Evolutionary conservation across 2,329 filamentous ascomycete species (phyloP).

Genomic region (Fusarium udum): DNA sequence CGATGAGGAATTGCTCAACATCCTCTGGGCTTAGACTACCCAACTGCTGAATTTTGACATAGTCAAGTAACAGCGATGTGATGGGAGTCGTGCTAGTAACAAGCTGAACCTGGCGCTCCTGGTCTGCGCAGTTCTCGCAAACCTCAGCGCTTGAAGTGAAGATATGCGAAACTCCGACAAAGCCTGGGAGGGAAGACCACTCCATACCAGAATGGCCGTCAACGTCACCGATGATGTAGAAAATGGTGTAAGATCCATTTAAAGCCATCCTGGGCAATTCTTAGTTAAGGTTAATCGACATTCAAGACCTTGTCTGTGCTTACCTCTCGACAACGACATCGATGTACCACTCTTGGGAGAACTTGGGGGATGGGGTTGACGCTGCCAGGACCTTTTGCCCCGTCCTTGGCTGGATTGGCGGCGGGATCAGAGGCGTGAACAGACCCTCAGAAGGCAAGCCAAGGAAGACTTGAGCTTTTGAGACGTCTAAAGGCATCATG

Average conservation of each 20-base stretch:
- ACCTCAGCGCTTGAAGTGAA: rapidly evolving
- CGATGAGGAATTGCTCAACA: not conserved
- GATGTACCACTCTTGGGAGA: not conserved
- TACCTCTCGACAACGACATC: not conserved
- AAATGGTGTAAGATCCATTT: not conserved
- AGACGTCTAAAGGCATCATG: not conserved
- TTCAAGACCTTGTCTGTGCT: not conserved
- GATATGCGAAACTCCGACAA: not conserved
- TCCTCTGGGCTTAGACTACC: not conserved
- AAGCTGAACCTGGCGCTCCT: not conserved
- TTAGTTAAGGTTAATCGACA: rapidly evolving
- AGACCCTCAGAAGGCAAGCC: not conserved
- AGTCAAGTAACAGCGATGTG: not conserved
- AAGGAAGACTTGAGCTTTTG: not conserved
- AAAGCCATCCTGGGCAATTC: not conserved
- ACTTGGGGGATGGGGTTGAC: not conserved
- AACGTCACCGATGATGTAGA: not conserved
- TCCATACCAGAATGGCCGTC: not conserved
- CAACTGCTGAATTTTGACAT: not conserved
- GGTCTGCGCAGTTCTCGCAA: not conserved
- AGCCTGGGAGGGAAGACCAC: not conserved
- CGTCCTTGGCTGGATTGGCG: not conserved
- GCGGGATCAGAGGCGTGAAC: not conserved
- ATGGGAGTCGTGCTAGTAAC: not conserved
- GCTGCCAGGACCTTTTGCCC: not conserved